These are phyloP conservation scores for Furcasterigmium sp. DNA, from an alignment of 2,329 filamentous ascomycete genomes.

Conservation along the genomic window DNA sequence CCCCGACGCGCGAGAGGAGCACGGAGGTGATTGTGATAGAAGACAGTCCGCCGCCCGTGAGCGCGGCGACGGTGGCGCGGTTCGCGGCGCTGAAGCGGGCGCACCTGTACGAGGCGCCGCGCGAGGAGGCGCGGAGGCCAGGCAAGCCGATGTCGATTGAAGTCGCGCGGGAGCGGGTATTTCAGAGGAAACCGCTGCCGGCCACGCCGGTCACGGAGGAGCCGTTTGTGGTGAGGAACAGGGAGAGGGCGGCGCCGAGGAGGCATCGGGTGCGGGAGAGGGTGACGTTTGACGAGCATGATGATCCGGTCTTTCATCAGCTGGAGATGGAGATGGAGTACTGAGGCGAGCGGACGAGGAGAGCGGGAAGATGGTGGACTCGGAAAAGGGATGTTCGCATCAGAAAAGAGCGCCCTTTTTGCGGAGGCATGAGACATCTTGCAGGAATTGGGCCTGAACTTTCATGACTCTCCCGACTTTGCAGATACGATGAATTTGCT, in stretches of 20 bases:
- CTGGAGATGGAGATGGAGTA: background rate
- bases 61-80: background rate
- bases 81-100: background rate
- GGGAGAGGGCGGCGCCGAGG: too few relatives aligned
- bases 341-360: background rate
- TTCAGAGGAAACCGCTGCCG: conserved; percentile 21
- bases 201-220: conserved; percentile 21
- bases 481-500: too few relatives aligned
- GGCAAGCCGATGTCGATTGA: background rate
- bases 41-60: background rate
- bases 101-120: background rate
- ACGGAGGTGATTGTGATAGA: background rate
- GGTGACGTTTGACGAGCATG: background rate
- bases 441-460: too few relatives aligned
- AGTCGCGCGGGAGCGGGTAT: background rate
- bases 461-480: too few relatives aligned
- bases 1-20: background rate
- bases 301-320: background rate
- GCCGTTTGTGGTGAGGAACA: conserved; percentile 5
- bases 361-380: background rate
- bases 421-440: too few relatives aligned
- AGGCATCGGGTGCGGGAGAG: background rate
- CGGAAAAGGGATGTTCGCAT: too few relatives aligned
- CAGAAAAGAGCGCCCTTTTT: too few relatives aligned
- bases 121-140: background rate